Evolutionary conservation across 768 basidiomycete species (phyloP).

Genomic region (Leccinum longicurvipes): DNA sequence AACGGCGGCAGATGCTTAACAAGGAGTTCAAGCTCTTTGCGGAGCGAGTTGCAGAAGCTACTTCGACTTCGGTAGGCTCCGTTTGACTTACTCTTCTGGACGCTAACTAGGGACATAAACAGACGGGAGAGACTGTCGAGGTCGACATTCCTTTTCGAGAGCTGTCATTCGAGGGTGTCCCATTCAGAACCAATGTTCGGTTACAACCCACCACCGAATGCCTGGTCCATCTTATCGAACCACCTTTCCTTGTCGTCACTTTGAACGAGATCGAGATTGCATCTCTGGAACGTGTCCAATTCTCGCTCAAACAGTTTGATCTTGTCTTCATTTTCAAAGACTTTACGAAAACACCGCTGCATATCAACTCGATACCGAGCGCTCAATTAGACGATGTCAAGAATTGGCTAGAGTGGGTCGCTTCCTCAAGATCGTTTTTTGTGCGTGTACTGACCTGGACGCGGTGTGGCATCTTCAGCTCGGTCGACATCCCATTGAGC

Average conservation of each 20-base stretch:
- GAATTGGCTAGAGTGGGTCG: slow-evolving; percentile 93
- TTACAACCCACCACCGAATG: slow-evolving; percentile 97
- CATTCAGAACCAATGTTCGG: slow-evolving; percentile 90
- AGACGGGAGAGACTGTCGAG: slow-evolving; percentile 83
- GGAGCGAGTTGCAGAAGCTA: slow-evolving; percentile 86
- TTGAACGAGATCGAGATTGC: slow-evolving; percentile 94
- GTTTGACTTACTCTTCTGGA: not conserved
- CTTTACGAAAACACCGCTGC: slow-evolving; percentile 86
- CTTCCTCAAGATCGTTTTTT: not conserved
- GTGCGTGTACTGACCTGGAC: slow-evolving; percentile 4
- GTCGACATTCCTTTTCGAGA: slow-evolving; percentile 97
- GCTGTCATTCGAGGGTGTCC: slow-evolving; percentile 94
- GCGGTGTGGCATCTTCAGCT: slow-evolving; percentile 45
- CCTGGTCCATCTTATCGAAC: slow-evolving; percentile 90
- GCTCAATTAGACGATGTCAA: slow-evolving; percentile 94
- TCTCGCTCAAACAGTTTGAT: slow-evolving; percentile 95
- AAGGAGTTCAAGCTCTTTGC: slow-evolving; percentile 93
- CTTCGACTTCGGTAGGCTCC: slow-evolving; percentile 62
- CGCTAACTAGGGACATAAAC: slow-evolving; percentile 15
- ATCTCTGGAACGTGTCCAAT: slow-evolving; percentile 95
- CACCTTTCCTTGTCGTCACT: slow-evolving; percentile 94
- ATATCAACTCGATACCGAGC: slow-evolving; percentile 94
- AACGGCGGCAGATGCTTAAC: slow-evolving; percentile 83
- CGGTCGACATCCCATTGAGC: slow-evolving; percentile 93
- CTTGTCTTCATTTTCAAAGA: slow-evolving; percentile 97